A percentile compares a stretch with the other conserved stretches of the same genome.
These are phyloP conservation scores for Apiotrichum montevideense DNA, from an alignment of 1,284 basidiomycete species.

Conservation along the genomic window DNA sequence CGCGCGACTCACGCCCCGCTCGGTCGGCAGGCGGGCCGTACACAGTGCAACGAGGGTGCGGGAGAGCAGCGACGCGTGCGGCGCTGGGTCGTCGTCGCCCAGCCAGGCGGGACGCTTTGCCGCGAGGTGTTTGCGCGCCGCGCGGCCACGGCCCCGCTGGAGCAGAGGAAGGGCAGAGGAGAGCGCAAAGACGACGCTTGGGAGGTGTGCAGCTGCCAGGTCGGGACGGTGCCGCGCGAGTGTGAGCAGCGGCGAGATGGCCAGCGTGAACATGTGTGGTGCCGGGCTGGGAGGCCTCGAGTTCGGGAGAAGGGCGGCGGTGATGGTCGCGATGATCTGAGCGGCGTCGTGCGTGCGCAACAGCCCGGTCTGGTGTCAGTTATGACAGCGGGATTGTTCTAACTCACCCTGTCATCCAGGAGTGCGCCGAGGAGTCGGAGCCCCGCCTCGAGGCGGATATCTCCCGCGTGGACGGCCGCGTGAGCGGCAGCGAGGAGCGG, in stretches of 20 bases:
- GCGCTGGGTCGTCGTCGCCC: background rate
- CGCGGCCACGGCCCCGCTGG: conserved; percentile 56
- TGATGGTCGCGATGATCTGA: conserved; percentile 6
- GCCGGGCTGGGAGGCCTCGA: background rate
- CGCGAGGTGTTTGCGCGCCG: background rate
- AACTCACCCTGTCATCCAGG: conserved; percentile 6
- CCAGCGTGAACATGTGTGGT: conserved; percentile 4
- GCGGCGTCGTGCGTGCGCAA: conserved; percentile 9
- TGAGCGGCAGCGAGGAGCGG: conserved; percentile 9
- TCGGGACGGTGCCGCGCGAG: conserved; percentile 70
- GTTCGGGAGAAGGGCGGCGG: conserved; percentile 6
- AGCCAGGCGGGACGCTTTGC: conserved; percentile 65
- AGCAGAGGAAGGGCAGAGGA: conserved; percentile 56
- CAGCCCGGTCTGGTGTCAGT: conserved; percentile 6
- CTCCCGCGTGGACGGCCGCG: background rate
- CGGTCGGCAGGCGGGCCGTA: conserved; percentile 1
- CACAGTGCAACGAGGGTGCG: conserved; percentile 10
- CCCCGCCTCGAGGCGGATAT: background rate
- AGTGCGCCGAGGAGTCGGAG: conserved; percentile 10
- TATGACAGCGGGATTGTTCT: background rate
- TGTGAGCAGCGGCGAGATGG: conserved; percentile 55
- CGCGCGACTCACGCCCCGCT: conserved; percentile 56
- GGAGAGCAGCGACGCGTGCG: conserved; percentile 2
- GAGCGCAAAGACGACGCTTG: conserved; percentile 61
- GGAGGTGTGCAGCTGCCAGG: conserved; percentile 60